Evolutionary conservation across 495 filamentous ascomycete species (phyloP), one percentile per base, ranked within the genome.

Genomic region (Paragyromitra xinjiangensis): DNA sequence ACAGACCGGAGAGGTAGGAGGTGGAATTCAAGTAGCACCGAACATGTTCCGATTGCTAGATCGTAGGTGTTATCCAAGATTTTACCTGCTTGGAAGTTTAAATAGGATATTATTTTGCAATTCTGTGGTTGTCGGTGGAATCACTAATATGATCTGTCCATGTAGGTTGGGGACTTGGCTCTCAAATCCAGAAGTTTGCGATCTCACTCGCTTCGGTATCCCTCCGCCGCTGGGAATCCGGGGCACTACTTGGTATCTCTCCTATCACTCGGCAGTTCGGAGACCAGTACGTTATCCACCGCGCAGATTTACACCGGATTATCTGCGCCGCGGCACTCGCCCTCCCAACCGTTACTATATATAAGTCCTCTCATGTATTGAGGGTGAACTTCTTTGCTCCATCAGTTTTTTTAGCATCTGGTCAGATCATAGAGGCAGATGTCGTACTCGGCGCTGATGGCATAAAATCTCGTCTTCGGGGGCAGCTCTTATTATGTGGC

Each of bases 1-100:
- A 29, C 61, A 77, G 66, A 51, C 58, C 12, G 44, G 42, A 37
- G 75, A 75, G 40, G 91, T 94, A 11, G 93, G 93, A 62, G 92
- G 92, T 6, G 92, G 92, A 37, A 93, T 95, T 78, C 92, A 95
- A 82, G 86, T 95, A 53, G 91, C 92, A 4, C 92, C 92, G 1
- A 94, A 95, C 73, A 92, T 94, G 86, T 89, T 89, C 29, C 90
- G 91, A 0, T 90, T 95, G 24, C 84, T 94, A 34, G 90, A 93
- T 81, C 83, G 87, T 11, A 85, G 92, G 39, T 92, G 42, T 44
- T 44, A 12, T 44, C 42, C 2, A 12, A 44, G 7, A 12, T 44
- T 34, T 34, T 34, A 34, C 29, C 29, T 34, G 29, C 4, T 34
- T 44, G 42, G 42, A 44, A 44, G 42, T 12, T 44, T 51, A 51